Percentiles rank a stretch among this genome's conserved stretches.
phyloP scores from a whole-genome alignment of 2,329 filamentous ascomycete genomes.

The Fusarium brevicatenulatum region DNA sequence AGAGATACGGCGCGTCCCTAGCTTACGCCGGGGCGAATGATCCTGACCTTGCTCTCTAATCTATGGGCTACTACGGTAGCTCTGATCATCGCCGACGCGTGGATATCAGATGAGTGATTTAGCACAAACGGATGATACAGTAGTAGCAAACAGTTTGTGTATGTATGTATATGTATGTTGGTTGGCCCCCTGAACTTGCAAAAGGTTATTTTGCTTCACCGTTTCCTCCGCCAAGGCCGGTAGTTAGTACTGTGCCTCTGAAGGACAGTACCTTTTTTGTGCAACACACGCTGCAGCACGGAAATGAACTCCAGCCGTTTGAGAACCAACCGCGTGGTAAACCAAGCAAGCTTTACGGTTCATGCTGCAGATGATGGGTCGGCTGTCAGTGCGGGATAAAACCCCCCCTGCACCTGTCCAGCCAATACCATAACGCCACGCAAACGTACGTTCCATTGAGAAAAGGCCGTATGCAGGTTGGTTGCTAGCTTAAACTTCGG shows the following conservation, averaged over 20 bases:
- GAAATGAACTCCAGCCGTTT: not conserved
- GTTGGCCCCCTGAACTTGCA: not conserved
- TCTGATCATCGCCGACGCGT: not conserved
- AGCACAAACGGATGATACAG: not conserved
- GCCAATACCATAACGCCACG: not conserved
- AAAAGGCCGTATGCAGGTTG: not conserved
- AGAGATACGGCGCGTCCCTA: slow-evolving; percentile 1
- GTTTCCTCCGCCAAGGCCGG: not conserved
- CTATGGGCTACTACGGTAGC: not conserved
- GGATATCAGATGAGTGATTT: not conserved
- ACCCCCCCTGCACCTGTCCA: not conserved
- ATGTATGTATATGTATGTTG: not conserved
- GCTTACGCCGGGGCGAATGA: not conserved
- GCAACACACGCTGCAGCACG: not conserved
- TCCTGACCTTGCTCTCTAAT: not conserved
- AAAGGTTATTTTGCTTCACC: not conserved
- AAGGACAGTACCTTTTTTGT: not conserved
- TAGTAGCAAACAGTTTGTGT: not conserved
- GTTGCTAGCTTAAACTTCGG: not conserved
- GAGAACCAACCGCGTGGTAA: not conserved
- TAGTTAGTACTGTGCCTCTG: not conserved
- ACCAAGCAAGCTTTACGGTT: not conserved
- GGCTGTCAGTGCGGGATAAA: not conserved
- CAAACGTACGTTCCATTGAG: not conserved
- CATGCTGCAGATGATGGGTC: not conserved